A percentile compares a stretch with the other conserved stretches of the same genome.
Conservation (phyloP, 2,329 filamentous ascomycete genomes). For the Monosporascus sp. region DNA sequence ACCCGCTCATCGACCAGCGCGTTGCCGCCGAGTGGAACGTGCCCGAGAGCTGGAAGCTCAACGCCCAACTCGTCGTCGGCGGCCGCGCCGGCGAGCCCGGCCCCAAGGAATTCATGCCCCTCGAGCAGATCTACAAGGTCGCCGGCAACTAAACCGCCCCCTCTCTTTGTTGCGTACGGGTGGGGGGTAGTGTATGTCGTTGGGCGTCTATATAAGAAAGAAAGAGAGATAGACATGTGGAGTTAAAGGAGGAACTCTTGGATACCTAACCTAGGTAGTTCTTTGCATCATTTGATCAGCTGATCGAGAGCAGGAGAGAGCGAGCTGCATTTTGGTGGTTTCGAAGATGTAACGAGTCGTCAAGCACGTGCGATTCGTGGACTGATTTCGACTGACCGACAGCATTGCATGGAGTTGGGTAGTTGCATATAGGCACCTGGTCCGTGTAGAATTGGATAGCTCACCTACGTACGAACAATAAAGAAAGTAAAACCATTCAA, state of each 20-base stretch:
- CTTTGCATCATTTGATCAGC: no score
- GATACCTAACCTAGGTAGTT: no score
- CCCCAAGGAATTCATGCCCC: slow-evolving; percentile 59
- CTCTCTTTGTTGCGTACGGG: no score
- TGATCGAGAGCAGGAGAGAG: no score
- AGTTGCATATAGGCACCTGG: not conserved
- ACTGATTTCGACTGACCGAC: not conserved
- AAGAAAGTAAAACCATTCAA: not conserved
- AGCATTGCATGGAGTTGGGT: not conserved
- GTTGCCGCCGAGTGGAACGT: slow-evolving; percentile 65
- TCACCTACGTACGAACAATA: not conserved
- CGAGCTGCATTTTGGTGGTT: no score
- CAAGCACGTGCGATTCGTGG: no score
- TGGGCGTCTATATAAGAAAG: no score
- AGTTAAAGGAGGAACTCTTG: no score
- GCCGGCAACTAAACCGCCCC: slow-evolving; percentile 42
- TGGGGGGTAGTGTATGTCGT: no score
- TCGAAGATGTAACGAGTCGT: no score
- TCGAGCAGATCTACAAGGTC: slow-evolving; percentile 64
- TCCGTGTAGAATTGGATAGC: not conserved
- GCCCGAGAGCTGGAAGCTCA: slow-evolving; percentile 67
- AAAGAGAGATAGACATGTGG: no score
- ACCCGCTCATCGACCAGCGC: slow-evolving; percentile 73
- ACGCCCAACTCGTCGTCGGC: slow-evolving; percentile 83
- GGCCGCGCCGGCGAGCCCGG: slow-evolving; percentile 50